phyloP scores from a whole-genome alignment of 192 early-diverging fungal species.

The Entomortierella beljakovae region DNA sequence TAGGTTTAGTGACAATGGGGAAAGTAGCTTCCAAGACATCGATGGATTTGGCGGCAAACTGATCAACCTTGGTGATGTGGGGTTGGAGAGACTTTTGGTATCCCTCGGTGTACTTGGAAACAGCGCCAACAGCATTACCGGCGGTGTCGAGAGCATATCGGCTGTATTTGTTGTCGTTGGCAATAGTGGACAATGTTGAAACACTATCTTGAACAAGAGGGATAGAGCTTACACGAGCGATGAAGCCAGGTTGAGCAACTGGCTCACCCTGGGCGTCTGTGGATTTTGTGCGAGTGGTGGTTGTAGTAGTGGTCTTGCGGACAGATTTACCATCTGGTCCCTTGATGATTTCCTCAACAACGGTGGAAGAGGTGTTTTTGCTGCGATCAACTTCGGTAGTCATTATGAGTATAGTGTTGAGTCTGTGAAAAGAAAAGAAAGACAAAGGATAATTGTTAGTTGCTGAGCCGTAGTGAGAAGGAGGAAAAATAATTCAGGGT shows the following conservation, averaged over 20 bases:
- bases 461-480: background rate
- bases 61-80: constrained; percentile 66
- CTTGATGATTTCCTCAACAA: constrained; percentile 60
- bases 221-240: constrained; percentile 33
- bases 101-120: constrained; percentile 48
- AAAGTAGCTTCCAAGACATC: constrained; percentile 71
- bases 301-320: constrained; percentile 24
- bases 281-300: constrained; percentile 23
- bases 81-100: constrained; percentile 60
- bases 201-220: constrained; percentile 32
- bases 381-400: constrained; percentile 47
- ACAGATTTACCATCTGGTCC: constrained; percentile 4
- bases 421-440: background rate
- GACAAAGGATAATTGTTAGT: background rate
- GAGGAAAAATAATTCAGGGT: background rate
- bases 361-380: constrained; percentile 60
- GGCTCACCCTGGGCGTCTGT: background rate
- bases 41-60: constrained; percentile 69
- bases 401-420: constrained; percentile 33
- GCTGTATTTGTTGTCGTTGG: constrained; percentile 53
- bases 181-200: constrained; percentile 50
- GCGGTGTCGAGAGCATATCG: constrained; percentile 31
- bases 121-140: constrained; percentile 32
- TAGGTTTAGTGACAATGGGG: constrained; percentile 70
- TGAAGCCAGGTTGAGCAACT: constrained; percentile 17